Conservation (phyloP, 306 rosid genomes). For the Prunus dulcis region DNA sequence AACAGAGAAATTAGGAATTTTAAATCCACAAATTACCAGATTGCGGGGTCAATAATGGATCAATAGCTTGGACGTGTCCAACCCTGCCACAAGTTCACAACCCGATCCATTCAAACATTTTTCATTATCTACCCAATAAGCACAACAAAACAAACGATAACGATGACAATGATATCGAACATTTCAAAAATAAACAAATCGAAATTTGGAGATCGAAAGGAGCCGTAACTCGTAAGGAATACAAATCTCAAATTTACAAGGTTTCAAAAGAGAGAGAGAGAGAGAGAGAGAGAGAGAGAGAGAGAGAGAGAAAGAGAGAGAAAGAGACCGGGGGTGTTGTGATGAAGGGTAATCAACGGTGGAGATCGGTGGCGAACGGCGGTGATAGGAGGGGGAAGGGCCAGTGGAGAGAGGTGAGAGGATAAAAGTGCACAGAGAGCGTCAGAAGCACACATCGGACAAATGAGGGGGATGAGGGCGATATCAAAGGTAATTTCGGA, state of each 20-base stretch:
- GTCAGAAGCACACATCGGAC: constrained; percentile 28
- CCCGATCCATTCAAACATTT: constrained; percentile 12
- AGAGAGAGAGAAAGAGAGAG: no score
- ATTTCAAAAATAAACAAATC: background rate
- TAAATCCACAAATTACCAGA: constrained; percentile 5
- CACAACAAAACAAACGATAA: background rate
- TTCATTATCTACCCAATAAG: background rate
- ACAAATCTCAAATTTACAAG: background rate
- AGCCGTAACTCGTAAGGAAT: background rate
- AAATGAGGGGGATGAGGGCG: background rate
- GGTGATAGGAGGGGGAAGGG: constrained; percentile 7
- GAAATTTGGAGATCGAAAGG: constrained; percentile 6
- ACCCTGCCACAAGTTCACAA: constrained; percentile 28
- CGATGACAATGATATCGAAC: background rate
- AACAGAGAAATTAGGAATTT: background rate
- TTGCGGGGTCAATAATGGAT: constrained; percentile 11
- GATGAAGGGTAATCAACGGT: constrained; percentile 7
- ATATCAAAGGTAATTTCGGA: constrained; percentile 8
- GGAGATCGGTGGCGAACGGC: constrained; percentile 24
- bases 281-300: background rate
- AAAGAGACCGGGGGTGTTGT: constrained; percentile 16
- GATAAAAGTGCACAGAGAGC: constrained; percentile 14
- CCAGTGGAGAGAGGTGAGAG: constrained; percentile 17
- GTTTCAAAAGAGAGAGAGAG: background rate
- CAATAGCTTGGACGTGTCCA: constrained; percentile 15